Evolutionary conservation across 495 filamentous ascomycete genomes (phyloP).

Genomic region (Clavariopsis aquatica): DNA sequence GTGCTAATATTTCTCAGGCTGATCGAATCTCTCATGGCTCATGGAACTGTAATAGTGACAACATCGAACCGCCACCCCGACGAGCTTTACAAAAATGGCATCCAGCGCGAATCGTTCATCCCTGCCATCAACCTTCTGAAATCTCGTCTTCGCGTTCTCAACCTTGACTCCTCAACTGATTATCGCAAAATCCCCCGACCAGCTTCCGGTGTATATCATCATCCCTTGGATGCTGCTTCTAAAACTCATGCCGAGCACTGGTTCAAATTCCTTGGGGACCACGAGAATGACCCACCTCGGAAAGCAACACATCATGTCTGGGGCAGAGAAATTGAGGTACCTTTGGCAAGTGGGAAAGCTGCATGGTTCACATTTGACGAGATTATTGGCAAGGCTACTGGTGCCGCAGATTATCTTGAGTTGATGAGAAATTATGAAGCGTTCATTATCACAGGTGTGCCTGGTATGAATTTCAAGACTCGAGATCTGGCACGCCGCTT

Average conservation of each 20-base stretch:
- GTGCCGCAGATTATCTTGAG: slow-evolving; percentile 94
- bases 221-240: slow-evolving; percentile 78
- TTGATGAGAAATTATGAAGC: slow-evolving; percentile 86
- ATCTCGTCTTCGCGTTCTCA: slow-evolving; percentile 78
- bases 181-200: slow-evolving; percentile 96
- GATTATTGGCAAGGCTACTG: slow-evolving; percentile 80
- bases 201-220: slow-evolving; percentile 86
- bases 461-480: slow-evolving; percentile 81
- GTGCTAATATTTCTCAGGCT: slow-evolving; percentile 46
- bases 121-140: slow-evolving; percentile 93
- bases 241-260: slow-evolving; percentile 82
- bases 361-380: slow-evolving; percentile 90
- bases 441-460: slow-evolving; percentile 88
- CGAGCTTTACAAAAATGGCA: slow-evolving; percentile 96
- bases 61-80: slow-evolving; percentile 96
- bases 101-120: slow-evolving; percentile 92
- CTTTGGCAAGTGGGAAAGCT: slow-evolving; percentile 80
- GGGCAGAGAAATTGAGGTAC: slow-evolving; percentile 87
- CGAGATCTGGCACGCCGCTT: slow-evolving; percentile 91
- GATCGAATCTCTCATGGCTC: slow-evolving; percentile 85
- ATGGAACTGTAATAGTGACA: slow-evolving; percentile 93
- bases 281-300: slow-evolving; percentile 73
- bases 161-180: slow-evolving; percentile 91
- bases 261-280: slow-evolving; percentile 91
- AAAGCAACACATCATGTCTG: slow-evolving; percentile 81